These are phyloP conservation scores for Fusarium ramigenum DNA, from an alignment of 2,329 filamentous ascomycete species.

Conservation along the genomic window DNA sequence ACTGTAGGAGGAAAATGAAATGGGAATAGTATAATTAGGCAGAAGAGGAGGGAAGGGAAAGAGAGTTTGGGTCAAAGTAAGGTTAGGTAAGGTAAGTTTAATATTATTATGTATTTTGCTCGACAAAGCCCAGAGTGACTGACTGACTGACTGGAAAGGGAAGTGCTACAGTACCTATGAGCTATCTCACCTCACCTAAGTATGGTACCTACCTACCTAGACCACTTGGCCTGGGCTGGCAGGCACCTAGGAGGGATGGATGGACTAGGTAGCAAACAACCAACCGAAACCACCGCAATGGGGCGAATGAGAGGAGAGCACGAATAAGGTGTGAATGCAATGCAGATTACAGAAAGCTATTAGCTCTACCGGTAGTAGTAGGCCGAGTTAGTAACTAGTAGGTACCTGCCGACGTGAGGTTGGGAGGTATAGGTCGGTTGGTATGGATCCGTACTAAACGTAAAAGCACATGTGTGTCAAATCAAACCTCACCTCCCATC, in stretches of 20 bases:
- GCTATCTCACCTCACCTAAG: conserved; percentile 5
- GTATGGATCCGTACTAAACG: conserved; percentile 2
- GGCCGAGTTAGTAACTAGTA: neutral
- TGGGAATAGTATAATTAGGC: conserved; percentile 9
- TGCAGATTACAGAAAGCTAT: conserved; percentile 29
- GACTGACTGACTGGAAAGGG: neutral
- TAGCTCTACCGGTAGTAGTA: neutral
- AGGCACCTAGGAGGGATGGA: conserved; percentile 11
- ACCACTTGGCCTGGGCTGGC: neutral
- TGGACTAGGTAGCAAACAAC: conserved; percentile 32
- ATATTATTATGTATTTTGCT: conserved; percentile 14
- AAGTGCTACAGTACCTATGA: conserved; percentile 26
- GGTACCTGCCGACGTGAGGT: neutral
- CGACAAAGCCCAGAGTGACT: neutral
- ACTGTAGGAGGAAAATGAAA: conserved; percentile 11
- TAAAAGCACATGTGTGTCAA: conserved; percentile 21
- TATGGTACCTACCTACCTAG: neutral
- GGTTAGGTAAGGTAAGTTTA: conserved; percentile 19
- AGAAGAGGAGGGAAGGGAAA: conserved; percentile 23
- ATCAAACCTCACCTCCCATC: conserved; percentile 11
- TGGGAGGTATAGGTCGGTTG: neutral
- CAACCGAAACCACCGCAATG: conserved; percentile 29
- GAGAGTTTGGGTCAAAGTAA: conserved; percentile 25
- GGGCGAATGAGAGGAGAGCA: conserved; percentile 29
- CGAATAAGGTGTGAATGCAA: conserved; percentile 31